phyloP scores from a whole-genome alignment of 2,329 filamentous ascomycete genomes.

The Venturiaceae sp. region DNA sequence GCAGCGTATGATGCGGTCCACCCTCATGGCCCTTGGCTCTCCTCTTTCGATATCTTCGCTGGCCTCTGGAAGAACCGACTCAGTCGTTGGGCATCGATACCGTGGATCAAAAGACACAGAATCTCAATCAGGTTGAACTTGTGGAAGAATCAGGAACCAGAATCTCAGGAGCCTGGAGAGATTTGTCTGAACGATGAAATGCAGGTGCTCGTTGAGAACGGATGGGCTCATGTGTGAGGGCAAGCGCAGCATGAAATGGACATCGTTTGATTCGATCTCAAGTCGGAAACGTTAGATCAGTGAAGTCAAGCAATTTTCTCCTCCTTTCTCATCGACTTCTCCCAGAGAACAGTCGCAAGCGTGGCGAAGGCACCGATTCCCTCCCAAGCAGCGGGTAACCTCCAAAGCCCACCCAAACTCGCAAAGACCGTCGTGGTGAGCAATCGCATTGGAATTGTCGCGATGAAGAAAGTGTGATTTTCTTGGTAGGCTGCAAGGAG shows the following conservation, averaged over 20 bases:
- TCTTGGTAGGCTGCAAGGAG: background rate
- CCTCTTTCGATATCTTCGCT: constrained; percentile 3
- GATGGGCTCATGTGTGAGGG: constrained; percentile 25
- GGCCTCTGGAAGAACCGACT: constrained; percentile 17
- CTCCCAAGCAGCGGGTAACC: background rate
- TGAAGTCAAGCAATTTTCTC: background rate
- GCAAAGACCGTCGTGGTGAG: background rate
- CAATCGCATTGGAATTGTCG: background rate
- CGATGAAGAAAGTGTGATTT: background rate
- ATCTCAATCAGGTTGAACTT: constrained; percentile 4
- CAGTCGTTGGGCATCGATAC: constrained; percentile 8
- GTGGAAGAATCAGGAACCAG: constrained; percentile 7
- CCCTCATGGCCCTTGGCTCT: constrained; percentile 10
- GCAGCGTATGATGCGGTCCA: constrained; percentile 17
- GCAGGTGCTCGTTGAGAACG: constrained; percentile 24
- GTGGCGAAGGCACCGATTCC: background rate
- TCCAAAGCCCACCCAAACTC: background rate
- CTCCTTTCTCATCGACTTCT: background rate
- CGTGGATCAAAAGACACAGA: constrained; percentile 3
- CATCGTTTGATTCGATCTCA: background rate
- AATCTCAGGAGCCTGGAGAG: constrained; percentile 17
- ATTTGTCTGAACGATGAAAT: constrained; percentile 28
- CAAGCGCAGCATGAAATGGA: background rate
- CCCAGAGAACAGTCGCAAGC: background rate
- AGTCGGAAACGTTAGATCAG: background rate